Conservation (phyloP, 129 eudicot species). For the Escallonia herrerae region DNA sequence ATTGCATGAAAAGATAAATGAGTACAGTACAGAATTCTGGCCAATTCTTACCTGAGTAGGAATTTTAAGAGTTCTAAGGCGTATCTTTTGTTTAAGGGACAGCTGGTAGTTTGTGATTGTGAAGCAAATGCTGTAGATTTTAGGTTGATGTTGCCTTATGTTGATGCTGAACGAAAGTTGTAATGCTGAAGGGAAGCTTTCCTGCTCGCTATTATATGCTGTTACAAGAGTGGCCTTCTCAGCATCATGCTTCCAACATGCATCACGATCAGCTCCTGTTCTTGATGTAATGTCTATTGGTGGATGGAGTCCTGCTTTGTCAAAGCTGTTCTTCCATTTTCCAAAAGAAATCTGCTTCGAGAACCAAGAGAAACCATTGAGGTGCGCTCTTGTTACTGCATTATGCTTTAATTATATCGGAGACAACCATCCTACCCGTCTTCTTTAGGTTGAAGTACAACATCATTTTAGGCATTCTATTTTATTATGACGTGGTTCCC, state of each 20-base stretch:
- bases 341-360: conserved; percentile 25
- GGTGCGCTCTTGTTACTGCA: conserved; percentile 26
- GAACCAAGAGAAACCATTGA: conserved; percentile 41
- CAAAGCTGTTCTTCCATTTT: conserved; percentile 28
- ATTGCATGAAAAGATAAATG: too few species aligned
- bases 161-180: conserved; percentile 6
- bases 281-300: conserved; percentile 25
- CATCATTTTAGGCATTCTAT: too few species aligned
- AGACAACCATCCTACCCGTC: too few species aligned
- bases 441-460: too few species aligned
- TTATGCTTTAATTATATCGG: too few species aligned
- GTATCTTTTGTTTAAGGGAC: too few species aligned
- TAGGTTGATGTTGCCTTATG: conserved; percentile 3
- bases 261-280: conserved; percentile 19
- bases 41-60: too few species aligned
- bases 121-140: not conserved
- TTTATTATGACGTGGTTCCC: too few species aligned
- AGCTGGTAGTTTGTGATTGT: too few species aligned
- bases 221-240: conserved; percentile 39
- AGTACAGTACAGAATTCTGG: too few species aligned
- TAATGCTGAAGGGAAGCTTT: conserved; percentile 43
- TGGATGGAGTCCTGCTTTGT: conserved; percentile 17
- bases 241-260: conserved; percentile 26
- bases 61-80: too few species aligned
- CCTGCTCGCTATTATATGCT: conserved; percentile 33